Conservation (phyloP, 768 basidiomycete species). For the Jaapia argillacea region DNA sequence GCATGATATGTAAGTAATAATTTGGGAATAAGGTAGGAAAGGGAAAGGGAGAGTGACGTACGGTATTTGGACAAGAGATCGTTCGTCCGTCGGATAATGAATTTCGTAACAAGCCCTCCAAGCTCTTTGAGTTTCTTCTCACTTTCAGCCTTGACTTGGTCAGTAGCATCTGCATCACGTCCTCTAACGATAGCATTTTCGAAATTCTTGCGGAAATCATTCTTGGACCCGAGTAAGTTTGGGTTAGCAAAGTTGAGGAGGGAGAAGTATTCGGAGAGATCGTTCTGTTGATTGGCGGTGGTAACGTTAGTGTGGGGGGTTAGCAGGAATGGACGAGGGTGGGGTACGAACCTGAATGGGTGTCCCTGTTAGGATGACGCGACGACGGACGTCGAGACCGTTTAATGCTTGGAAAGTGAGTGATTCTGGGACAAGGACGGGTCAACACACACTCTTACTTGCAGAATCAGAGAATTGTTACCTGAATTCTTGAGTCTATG, state of each 20-base stretch:
- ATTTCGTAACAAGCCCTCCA: constrained; percentile 78
- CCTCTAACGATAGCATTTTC: constrained; percentile 88
- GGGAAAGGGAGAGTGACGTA: constrained; percentile 28
- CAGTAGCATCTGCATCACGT: constrained; percentile 80
- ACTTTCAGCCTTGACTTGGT: constrained; percentile 64
- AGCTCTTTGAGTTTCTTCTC: constrained; percentile 91
- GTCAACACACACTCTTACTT: no score
- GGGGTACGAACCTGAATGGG: constrained; percentile 62
- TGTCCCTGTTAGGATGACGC: constrained; percentile 90
- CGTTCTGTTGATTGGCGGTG: constrained; percentile 46
- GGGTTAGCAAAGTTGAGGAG: constrained; percentile 91
- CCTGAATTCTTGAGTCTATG: constrained; percentile 96
- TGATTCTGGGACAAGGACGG: constrained; percentile 70
- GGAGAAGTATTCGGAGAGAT: constrained; percentile 91
- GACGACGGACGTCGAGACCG: constrained; percentile 73
- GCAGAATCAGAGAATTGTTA: constrained; percentile 30
- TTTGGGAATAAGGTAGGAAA: constrained; percentile 1
- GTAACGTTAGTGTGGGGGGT: constrained; percentile 1
- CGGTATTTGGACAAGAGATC: constrained; percentile 91
- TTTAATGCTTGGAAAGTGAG: constrained; percentile 82
- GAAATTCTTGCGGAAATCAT: constrained; percentile 92
- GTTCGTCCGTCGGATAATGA: constrained; percentile 92
- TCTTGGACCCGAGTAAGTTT: constrained; percentile 77
- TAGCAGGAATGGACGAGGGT: constrained; percentile 1
- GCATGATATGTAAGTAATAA: no score